Conservation (phyloP, 1,284 basidiomycete genomes). For the Ustanciosporium gigantosporum region DNA sequence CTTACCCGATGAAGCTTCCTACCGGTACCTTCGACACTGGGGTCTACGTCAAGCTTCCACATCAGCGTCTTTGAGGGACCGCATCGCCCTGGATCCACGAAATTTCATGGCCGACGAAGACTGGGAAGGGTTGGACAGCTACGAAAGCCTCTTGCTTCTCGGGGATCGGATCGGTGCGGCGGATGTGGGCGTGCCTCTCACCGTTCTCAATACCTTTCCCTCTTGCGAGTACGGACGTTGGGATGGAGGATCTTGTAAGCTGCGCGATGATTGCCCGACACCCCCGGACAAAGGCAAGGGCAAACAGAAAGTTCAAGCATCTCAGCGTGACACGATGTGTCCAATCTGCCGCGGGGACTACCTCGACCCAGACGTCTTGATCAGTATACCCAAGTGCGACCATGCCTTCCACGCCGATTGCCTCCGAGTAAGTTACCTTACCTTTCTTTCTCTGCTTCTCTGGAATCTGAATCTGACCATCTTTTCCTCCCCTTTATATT, state of each 20-base stretch:
- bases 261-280: conserved; percentile 1
- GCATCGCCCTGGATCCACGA: conserved; percentile 17
- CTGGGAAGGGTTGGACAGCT: conserved; percentile 29
- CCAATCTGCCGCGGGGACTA: conserved; percentile 38
- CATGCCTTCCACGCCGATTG: conserved; percentile 38
- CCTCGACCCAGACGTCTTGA: conserved; percentile 22
- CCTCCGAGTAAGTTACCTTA: conserved; percentile 20
- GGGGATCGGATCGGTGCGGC: conserved; percentile 18
- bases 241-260: conserved; percentile 23
- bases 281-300: conserved; percentile 16
- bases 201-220: conserved; percentile 18
- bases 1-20: no score
- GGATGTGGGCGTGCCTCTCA: conserved; percentile 16
- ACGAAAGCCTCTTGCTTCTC: conserved; percentile 24
- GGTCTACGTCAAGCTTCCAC: conserved; percentile 20
- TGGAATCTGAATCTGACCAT: no score
- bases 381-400: conserved; percentile 26
- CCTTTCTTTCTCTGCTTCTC: neutral
- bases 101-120: conserved; percentile 38
- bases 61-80: conserved; percentile 3
- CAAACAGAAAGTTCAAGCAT: conserved; percentile 18
- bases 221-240: conserved; percentile 29
- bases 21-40: neutral
- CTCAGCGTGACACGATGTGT: conserved; percentile 21
- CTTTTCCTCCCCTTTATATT: no score